Conservation (phyloP, 805 yeast genomes). For the Suhomyces emberorum region DNA sequence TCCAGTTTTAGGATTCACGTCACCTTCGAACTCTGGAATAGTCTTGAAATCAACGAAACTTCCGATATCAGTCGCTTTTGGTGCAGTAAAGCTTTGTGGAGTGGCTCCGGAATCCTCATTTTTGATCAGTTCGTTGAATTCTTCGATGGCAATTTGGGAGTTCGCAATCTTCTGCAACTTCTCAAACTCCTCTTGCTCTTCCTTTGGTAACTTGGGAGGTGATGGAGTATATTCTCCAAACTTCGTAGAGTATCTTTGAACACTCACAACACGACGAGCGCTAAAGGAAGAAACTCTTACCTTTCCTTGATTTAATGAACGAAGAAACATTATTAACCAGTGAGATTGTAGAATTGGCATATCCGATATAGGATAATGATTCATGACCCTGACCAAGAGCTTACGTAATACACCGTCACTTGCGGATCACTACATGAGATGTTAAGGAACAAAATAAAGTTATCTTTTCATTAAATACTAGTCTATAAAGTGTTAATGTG, state of each 20-base stretch:
- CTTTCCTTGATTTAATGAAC: too few species aligned
- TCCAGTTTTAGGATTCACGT: conserved; percentile 88
- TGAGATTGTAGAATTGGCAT: too few species aligned
- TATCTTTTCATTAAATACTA: too few species aligned
- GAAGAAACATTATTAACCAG: too few species aligned
- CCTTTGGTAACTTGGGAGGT: conserved; percentile 75
- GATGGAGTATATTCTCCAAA: conserved; percentile 26
- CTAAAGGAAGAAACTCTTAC: too few species aligned
- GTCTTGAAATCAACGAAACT: conserved; percentile 65
- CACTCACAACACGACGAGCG: too few species aligned
- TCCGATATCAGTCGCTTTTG: conserved; percentile 55
- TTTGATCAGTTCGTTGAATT: conserved; percentile 51
- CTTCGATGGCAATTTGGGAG: conserved; percentile 74
- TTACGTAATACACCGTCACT: too few species aligned
- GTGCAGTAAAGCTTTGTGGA: conserved; percentile 22
- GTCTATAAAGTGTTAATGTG: neutral
- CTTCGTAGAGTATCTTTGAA: conserved; percentile 17
- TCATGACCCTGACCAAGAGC: too few species aligned
- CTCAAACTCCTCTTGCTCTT: conserved; percentile 91
- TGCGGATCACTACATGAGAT: too few species aligned
- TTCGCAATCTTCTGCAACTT: conserved; percentile 75
- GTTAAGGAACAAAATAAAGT: too few species aligned
- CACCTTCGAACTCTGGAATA: conserved; percentile 94
- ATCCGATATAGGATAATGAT: too few species aligned
- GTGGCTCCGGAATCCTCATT: conserved; percentile 19